These are phyloP conservation scores for Xylaria multiplex DNA, from an alignment of 2,329 filamentous ascomycete genomes.

Conservation along the genomic window DNA sequence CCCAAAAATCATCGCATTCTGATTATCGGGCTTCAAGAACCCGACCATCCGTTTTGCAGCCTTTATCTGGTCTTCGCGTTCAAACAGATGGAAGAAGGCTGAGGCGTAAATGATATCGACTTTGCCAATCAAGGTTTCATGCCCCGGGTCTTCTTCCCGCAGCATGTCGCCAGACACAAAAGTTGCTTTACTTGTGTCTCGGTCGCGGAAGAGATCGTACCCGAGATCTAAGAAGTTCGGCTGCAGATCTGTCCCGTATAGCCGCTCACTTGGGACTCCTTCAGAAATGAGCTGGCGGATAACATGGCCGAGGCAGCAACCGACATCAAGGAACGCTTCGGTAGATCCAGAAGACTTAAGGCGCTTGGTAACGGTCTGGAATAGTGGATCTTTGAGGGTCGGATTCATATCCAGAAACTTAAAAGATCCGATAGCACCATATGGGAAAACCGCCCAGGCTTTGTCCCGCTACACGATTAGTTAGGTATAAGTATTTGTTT, in stretches of 20 bases:
- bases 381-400: neutral
- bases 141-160: neutral
- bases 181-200: neutral
- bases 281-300: slow-evolving; percentile 11
- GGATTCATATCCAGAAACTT: neutral
- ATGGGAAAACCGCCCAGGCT: neutral
- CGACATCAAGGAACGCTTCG: slow-evolving; percentile 3
- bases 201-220: slow-evolving; percentile 7
- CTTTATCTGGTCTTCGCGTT: neutral
- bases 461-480: neutral
- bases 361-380: neutral
- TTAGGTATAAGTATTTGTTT: neutral
- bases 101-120: slow-evolving; percentile 9
- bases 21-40: neutral
- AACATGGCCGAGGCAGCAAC: slow-evolving; percentile 6
- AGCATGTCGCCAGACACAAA: neutral
- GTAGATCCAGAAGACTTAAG: slow-evolving; percentile 1
- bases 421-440: slow-evolving; percentile 9
- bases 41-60: slow-evolving; percentile 4
- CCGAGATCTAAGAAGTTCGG: neutral
- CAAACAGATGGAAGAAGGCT: slow-evolving; percentile 6
- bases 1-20: neutral
- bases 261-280: slow-evolving; percentile 2
- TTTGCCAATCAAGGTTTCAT: neutral
- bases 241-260: slow-evolving; percentile 9